Percentiles rank a stretch among this genome's conserved stretches.
Evolutionary conservation across 495 filamentous ascomycete species (phyloP).

Genomic region (Chaetomium cochliodes): DNA sequence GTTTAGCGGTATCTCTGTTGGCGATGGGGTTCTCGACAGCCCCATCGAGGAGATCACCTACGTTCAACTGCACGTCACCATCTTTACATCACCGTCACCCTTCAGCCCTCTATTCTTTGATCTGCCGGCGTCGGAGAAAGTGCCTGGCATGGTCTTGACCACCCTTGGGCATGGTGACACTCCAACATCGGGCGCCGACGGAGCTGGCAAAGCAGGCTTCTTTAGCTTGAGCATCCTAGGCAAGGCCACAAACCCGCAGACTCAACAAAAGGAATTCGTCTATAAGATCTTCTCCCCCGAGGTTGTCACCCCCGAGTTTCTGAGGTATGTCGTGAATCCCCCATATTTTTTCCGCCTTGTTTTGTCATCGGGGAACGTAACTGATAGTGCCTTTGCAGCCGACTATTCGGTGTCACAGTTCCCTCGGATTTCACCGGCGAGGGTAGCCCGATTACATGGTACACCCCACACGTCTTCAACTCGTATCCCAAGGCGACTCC

Average conservation of each 20-base stretch:
- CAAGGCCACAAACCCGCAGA: constrained; percentile 57
- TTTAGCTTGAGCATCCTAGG: constrained; percentile 82
- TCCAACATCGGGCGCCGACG: constrained; percentile 45
- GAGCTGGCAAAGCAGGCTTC: constrained; percentile 71
- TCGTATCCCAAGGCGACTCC: constrained; percentile 83
- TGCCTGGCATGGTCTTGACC: constrained; percentile 76
- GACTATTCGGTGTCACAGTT: constrained; percentile 48
- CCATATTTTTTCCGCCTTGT: not conserved
- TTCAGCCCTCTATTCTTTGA: constrained; percentile 70
- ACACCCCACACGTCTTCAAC: constrained; percentile 67
- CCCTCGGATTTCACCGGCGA: constrained; percentile 38
- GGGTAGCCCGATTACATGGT: constrained; percentile 67
- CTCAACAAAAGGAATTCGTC: constrained; percentile 64
- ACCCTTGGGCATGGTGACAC: constrained; percentile 65
- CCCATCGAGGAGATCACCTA: constrained; percentile 75
- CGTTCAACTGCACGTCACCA: constrained; percentile 79
- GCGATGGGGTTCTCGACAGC: constrained; percentile 44
- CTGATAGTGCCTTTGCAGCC: constrained; percentile 8
- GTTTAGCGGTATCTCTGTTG: constrained; percentile 62
- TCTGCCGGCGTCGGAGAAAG: constrained; percentile 48
- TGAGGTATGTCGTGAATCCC: constrained; percentile 42
- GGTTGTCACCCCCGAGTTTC: constrained; percentile 60
- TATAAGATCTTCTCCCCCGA: constrained; percentile 95
- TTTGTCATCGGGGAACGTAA: not conserved
- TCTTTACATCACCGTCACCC: constrained; percentile 72